Evolutionary conservation across 148 eudicot species (phyloP).

Genomic region (Vaccinium darrowii): DNA sequence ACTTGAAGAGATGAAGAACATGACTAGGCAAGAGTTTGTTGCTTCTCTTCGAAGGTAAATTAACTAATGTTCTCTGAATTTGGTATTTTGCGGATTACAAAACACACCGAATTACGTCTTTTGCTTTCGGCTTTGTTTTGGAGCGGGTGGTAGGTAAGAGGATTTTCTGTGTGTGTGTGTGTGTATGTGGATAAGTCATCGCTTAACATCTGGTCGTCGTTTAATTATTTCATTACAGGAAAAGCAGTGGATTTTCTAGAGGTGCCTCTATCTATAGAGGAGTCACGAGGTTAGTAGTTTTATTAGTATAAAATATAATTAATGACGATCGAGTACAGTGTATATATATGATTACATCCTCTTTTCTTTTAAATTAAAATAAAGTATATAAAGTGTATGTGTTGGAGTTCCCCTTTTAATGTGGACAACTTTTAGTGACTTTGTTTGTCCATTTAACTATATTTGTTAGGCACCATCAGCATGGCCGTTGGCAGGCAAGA

Average conservation of each 20-base stretch:
- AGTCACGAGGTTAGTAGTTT: constrained; percentile 58
- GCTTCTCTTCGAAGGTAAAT: constrained; percentile 86
- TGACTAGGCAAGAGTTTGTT: constrained; percentile 92
- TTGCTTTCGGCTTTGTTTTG: background rate
- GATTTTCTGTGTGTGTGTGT: background rate
- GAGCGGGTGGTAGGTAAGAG: background rate
- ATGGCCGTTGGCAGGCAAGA: constrained; percentile 98
- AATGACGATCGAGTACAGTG: background rate
- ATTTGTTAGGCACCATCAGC: constrained; percentile 80
- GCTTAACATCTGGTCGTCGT: background rate
- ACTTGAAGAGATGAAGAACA: constrained; percentile 76
- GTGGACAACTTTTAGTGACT: background rate
- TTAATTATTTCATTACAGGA: constrained; percentile 31
- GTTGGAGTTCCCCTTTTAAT: too few species aligned
- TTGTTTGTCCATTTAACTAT: background rate
- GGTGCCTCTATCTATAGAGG: constrained; percentile 93
- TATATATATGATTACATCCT: background rate
- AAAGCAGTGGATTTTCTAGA: constrained; percentile 86
- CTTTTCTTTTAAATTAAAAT: background rate
- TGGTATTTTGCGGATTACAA: background rate
- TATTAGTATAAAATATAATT: background rate
- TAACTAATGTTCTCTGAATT: background rate
- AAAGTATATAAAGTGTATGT: too few species aligned
- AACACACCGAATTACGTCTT: too few species aligned
- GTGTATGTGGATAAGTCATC: background rate